Base-by-base conservation (phyloP, 345 rosid species). In the Angophora floribunda region DNA sequence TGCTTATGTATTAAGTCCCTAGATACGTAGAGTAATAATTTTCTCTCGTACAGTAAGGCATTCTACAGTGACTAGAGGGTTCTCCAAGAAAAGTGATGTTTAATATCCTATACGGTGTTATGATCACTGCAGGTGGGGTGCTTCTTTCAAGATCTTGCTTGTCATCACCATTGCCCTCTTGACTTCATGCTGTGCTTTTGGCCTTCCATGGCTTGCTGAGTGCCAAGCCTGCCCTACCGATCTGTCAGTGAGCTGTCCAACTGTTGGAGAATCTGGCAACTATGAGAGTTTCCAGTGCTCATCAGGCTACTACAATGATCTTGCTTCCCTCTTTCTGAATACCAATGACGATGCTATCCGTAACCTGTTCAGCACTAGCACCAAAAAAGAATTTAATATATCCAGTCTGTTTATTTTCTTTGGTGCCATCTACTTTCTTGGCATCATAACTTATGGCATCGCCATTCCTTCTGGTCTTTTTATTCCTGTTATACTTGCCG, bases 381-480 rank as follows among this genome's bases (percentile, higher is more conserved):
- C 90, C 6, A 90, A 53, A 24, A 92, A 91, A 65, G 92, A 91
- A 86, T 95, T 95, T 85, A 92, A 89, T 22, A 70, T 95, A 50
- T 92, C 94, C 79, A 87, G 92, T 45, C 95, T 95, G 44, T 86
- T 95, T 59, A 91, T 93, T 89, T 95, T 95, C 94, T 95, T 95
- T 52, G 91, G 65, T 85, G 94, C 96, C 84, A 86, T 92, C 17
- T 95, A 89, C 86, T 87, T 65, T 91, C 97, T 95, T 53, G 95
- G 97, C 52, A 93, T 95, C 55, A 86, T 94, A 51, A 94, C 96
- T 57, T 95, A 94, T 87, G 97, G 97, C 78, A 94, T 92, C 82
- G 96, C 96, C 44, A 86, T 95, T 88, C 97, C 96, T n/a, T 91
- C 97, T 30, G 95, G 97, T 36, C 97, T 95, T 91, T 95, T 95